Evolutionary conservation across 202 grass and related monocot genomes (phyloP).

Genomic region (Elaeis oleifera): DNA sequence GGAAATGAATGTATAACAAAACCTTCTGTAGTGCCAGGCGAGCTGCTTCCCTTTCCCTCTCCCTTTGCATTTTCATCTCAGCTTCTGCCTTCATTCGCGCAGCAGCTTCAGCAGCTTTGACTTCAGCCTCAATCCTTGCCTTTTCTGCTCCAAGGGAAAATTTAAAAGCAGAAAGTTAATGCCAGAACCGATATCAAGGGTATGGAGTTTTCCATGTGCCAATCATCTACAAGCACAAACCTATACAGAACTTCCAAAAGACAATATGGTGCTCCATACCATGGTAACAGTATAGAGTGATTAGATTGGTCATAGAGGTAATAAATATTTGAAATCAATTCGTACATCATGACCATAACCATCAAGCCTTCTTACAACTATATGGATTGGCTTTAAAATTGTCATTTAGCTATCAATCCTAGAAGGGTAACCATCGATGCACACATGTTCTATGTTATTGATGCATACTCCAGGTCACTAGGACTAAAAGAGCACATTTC

Average conservation of each 20-base stretch:
- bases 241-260: too few species aligned
- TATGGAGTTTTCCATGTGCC: too few species aligned
- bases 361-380: too few species aligned
- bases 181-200: background rate
- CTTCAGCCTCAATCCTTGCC: constrained; percentile 67
- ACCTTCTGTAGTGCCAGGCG: constrained; percentile 63
- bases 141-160: constrained; percentile 49
- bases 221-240: too few species aligned
- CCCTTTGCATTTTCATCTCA: constrained; percentile 54
- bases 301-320: constrained; percentile 15
- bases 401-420: too few species aligned
- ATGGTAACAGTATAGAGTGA: background rate
- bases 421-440: too few species aligned
- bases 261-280: constrained; percentile 15
- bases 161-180: background rate
- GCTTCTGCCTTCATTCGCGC: constrained; percentile 49
- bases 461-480: too few species aligned
- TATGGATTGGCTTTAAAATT: too few species aligned
- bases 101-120: constrained; percentile 55
- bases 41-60: constrained; percentile 69
- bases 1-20: constrained; percentile 2
- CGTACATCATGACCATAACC: background rate
- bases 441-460: too few species aligned
- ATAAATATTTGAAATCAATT: constrained; percentile 46
- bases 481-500: too few species aligned